phyloP scores from a whole-genome alignment of 495 filamentous ascomycete genomes.

The Penicillium riverlandense region DNA sequence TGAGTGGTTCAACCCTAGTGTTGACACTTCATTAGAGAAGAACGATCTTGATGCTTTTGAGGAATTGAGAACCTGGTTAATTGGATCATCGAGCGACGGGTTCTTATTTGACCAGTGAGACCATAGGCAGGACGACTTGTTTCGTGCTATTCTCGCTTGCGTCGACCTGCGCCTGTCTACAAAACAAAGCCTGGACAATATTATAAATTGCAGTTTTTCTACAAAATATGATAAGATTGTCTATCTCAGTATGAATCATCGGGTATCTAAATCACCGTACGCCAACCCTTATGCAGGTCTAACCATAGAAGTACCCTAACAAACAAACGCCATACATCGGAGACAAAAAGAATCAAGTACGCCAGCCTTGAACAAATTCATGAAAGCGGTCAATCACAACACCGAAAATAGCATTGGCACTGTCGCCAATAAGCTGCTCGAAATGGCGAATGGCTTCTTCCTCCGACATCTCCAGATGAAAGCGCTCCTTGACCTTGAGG shows the following conservation, averaged over 20 bases:
- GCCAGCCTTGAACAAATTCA: conserved; percentile 86
- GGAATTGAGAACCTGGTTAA: conserved; percentile 9
- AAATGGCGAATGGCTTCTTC: conserved; percentile 87
- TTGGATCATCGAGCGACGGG: not conserved
- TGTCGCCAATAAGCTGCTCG: conserved; percentile 82
- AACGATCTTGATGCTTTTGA: conserved; percentile 14
- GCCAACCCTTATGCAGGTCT: too few relatives aligned
- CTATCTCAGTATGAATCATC: too few relatives aligned
- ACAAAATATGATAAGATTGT: too few relatives aligned
- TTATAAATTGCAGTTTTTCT: too few relatives aligned
- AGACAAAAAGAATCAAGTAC: conserved; percentile 41
- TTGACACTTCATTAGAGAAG: conserved; percentile 12
- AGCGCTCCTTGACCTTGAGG: conserved; percentile 87
- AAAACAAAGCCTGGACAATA: too few relatives aligned
- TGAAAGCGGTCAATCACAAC: conserved; percentile 94
- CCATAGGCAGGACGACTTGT: not conserved
- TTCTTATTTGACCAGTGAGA: not conserved
- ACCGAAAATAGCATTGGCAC: conserved; percentile 77
- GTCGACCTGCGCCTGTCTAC: too few relatives aligned
- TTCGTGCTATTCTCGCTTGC: too few relatives aligned
- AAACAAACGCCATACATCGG: too few relatives aligned
- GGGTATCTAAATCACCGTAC: too few relatives aligned
- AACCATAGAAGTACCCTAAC: too few relatives aligned
- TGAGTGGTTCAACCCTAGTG: conserved; percentile 13
- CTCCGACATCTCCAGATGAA: conserved; percentile 86